Percentiles rank a stretch among this genome's conserved stretches.
Evolutionary conservation across 768 basidiomycete genomes (phyloP).

Genomic region (Paxillus ammoniavirescens): DNA sequence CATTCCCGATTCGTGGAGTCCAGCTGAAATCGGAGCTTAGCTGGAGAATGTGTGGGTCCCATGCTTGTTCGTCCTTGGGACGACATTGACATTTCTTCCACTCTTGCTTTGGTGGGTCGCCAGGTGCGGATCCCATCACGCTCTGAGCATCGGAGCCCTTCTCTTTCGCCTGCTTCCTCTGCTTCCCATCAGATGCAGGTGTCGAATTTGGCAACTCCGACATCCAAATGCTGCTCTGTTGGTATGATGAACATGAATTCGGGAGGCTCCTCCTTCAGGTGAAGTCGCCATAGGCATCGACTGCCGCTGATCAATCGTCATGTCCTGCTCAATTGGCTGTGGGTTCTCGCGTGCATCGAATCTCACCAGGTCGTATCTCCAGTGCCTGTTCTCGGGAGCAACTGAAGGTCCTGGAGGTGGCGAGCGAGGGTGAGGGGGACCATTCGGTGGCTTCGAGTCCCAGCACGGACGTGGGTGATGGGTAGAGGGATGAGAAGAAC

Average conservation of each 20-base stretch:
- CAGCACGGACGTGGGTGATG: slow-evolving; percentile 46
- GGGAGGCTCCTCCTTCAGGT: slow-evolving; percentile 35
- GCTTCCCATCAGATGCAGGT: slow-evolving; percentile 44
- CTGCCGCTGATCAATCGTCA: slow-evolving; percentile 33
- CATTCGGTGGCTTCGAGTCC: slow-evolving; percentile 54
- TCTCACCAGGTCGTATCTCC: slow-evolving; percentile 41
- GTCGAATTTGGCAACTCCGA: slow-evolving; percentile 46
- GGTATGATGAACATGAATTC: slow-evolving; percentile 25
- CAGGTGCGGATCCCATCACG: slow-evolving; percentile 25
- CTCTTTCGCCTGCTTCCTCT: slow-evolving; percentile 46
- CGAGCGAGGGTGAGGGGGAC: slow-evolving; percentile 28
- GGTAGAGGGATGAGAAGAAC: slow-evolving; percentile 43
- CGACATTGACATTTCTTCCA: slow-evolving; percentile 46
- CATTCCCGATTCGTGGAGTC: no score
- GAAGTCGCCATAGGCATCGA: slow-evolving; percentile 44
- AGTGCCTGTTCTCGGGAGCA: slow-evolving; percentile 42
- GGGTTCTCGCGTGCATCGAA: slow-evolving; percentile 47
- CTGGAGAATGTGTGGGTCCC: no score
- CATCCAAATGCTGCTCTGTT: slow-evolving; percentile 37
- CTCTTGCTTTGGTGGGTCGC: slow-evolving; percentile 49
- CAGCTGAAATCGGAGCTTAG: no score
- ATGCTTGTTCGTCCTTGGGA: slow-evolving; percentile 41
- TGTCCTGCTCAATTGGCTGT: slow-evolving; percentile 25
- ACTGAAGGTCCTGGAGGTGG: slow-evolving; percentile 35
- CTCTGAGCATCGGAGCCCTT: slow-evolving; percentile 42